A percentile compares a stretch with the other conserved stretches of the same genome.
These are phyloP conservation scores for Leccinellum albellum DNA, from an alignment of 768 basidiomycete species.

Conservation along the genomic window DNA sequence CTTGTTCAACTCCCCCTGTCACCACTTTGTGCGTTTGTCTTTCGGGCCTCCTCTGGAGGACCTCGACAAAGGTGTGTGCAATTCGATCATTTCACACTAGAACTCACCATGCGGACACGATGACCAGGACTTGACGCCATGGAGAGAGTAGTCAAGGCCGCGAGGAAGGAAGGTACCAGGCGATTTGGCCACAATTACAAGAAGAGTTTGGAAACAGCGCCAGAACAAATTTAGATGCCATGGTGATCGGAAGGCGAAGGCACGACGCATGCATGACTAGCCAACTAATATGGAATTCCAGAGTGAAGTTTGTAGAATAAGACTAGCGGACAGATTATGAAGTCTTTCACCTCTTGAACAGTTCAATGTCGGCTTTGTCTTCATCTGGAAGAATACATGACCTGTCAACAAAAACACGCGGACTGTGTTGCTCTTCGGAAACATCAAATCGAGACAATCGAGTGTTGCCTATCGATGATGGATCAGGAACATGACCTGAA, in stretches of 20 bases:
- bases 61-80: conserved; percentile 62
- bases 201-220: conserved; percentile 46
- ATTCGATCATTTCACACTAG: neutral
- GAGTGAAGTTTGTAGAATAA: neutral
- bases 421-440: conserved; percentile 90
- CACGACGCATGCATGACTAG: neutral
- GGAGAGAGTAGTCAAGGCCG: conserved; percentile 68
- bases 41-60: conserved; percentile 81
- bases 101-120: neutral
- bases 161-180: conserved; percentile 54
- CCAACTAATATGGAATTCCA: neutral
- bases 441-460: conserved; percentile 92
- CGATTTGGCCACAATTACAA: conserved; percentile 71
- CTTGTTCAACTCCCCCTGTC: conserved; percentile 85
- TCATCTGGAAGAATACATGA: conserved; percentile 78
- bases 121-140: conserved; percentile 78
- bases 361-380: conserved; percentile 76
- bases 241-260: too few relatives aligned
- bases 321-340: neutral
- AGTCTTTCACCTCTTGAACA: conserved; percentile 56
- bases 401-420: conserved; percentile 55
- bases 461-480: conserved; percentile 68
- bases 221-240: conserved; percentile 20
- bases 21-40: conserved; percentile 83
- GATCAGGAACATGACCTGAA: conserved; percentile 5